Conservation (phyloP, 108 stramenopile genomes). For the Cylindrotheca fusiformis region DNA sequence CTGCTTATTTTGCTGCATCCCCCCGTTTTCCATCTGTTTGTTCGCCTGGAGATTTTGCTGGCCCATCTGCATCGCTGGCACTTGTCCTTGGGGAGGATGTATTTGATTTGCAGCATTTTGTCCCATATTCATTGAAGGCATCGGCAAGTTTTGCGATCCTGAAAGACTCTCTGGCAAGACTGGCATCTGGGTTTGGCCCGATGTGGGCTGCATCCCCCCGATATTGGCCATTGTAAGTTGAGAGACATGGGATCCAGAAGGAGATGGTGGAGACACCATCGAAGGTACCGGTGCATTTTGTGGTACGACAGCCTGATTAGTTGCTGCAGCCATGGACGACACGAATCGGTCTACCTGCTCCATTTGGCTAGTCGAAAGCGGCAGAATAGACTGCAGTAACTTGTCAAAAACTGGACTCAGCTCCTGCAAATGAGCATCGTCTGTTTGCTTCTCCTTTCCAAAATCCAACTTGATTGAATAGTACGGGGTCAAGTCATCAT, state of each 20-base stretch:
- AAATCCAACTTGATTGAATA: slow-evolving; percentile 50
- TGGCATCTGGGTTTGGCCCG: background rate
- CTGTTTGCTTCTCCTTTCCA: slow-evolving; percentile 76
- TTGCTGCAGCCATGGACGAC: background rate
- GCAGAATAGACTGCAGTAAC: slow-evolving; percentile 8
- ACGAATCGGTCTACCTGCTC: slow-evolving; percentile 21
- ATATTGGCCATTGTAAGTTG: no score
- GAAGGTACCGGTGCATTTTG: background rate
- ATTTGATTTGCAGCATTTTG: background rate
- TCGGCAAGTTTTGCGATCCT: background rate
- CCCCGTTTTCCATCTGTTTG: background rate
- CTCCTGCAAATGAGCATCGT: slow-evolving; percentile 50
- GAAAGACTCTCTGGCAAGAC: background rate
- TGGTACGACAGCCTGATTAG: background rate
- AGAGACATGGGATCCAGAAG: no score
- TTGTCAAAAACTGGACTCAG: slow-evolving; percentile 18
- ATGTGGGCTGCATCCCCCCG: background rate
- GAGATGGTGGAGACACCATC: background rate
- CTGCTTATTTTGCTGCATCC: slow-evolving; percentile 9
- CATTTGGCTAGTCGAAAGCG: slow-evolving; percentile 17
- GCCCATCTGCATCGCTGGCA: background rate
- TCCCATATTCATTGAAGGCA: background rate
- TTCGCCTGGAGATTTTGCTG: slow-evolving; percentile 4
- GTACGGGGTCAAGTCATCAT: slow-evolving; percentile 63
- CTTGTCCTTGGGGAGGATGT: background rate